phyloP scores from a whole-genome alignment of 75 land plant genomes.

The Cunninghamia lanceolata region DNA sequence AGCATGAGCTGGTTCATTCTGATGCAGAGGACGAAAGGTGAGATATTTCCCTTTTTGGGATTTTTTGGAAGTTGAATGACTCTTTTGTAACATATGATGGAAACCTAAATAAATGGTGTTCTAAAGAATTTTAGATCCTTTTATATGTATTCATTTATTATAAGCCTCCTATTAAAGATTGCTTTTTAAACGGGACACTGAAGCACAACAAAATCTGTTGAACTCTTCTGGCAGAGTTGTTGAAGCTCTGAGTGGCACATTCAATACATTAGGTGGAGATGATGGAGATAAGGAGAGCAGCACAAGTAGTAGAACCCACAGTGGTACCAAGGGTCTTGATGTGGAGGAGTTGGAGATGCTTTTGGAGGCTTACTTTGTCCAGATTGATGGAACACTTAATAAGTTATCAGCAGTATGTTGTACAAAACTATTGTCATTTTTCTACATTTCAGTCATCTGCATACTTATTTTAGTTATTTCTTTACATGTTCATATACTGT shows the following conservation, averaged over 20 bases:
- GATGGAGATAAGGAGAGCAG: slow-evolving; percentile 36
- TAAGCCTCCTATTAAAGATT: slow-evolving; percentile 13
- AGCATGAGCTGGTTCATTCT: slow-evolving; percentile 23
- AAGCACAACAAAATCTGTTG: slow-evolving; percentile 13
- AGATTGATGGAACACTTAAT: slow-evolving; percentile 81
- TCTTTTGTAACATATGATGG: not conserved
- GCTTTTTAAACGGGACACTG: slow-evolving; percentile 25
- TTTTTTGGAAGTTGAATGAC: not conserved
- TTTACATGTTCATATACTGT: not conserved
- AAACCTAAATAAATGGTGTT: not conserved
- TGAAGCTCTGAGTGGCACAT: slow-evolving; percentile 12
- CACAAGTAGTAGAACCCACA: slow-evolving; percentile 43
- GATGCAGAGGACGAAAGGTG: slow-evolving; percentile 45
- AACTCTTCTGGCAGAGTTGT: slow-evolving; percentile 14
- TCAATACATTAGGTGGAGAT: slow-evolving; percentile 17
- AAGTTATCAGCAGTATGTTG: slow-evolving; percentile 59
- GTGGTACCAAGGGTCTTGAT: slow-evolving; percentile 52
- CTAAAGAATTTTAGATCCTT: not conserved
- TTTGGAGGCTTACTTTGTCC: slow-evolving; percentile 89
- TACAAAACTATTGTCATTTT: not conserved
- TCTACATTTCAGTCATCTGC: not conserved
- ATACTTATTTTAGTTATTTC: not conserved
- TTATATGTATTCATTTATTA: not conserved
- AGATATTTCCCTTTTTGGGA: not conserved
- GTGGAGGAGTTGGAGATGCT: slow-evolving; percentile 95